Evolutionary conservation across 345 rosid genomes (phyloP).

Genomic region (Salix koriyanagi): DNA sequence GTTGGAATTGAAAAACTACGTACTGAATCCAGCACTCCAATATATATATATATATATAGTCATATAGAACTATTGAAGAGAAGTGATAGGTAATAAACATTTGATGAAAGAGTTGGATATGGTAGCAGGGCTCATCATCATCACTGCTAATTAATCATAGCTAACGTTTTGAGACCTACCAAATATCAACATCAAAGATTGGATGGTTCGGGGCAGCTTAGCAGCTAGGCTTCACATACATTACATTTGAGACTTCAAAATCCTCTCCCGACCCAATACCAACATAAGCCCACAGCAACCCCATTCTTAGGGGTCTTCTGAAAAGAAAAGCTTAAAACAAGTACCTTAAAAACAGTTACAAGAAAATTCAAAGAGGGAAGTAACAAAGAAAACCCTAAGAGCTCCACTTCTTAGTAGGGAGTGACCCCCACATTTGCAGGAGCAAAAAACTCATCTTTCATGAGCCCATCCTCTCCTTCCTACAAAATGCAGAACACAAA

Average conservation of each 20-base stretch:
- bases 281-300: background rate
- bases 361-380: background rate
- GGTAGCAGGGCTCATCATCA: background rate
- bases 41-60: too few relatives aligned
- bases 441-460: slow-evolving; percentile 76
- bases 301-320: background rate
- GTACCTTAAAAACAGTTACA: background rate
- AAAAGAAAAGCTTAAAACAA: background rate
- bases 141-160: background rate
- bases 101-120: background rate
- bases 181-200: background rate
- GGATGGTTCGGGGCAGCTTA: background rate
- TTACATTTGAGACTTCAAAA: background rate
- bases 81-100: too few relatives aligned
- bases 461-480: slow-evolving; percentile 73
- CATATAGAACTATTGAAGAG: too few relatives aligned
- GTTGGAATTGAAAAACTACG: too few relatives aligned
- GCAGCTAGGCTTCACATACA: background rate
- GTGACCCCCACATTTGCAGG: slow-evolving; percentile 67
- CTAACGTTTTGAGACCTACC: background rate
- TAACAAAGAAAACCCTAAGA: background rate
- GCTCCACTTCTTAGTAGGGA: slow-evolving; percentile 42
- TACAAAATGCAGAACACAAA: slow-evolving; percentile 10
- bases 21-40: too few relatives aligned
- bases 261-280: slow-evolving; percentile 1